Percentiles rank a stretch among this genome's conserved stretches.
These are phyloP conservation scores for Guadua angustifolia DNA, from an alignment of 176 grass and related monocot species.

Conservation along the genomic window DNA sequence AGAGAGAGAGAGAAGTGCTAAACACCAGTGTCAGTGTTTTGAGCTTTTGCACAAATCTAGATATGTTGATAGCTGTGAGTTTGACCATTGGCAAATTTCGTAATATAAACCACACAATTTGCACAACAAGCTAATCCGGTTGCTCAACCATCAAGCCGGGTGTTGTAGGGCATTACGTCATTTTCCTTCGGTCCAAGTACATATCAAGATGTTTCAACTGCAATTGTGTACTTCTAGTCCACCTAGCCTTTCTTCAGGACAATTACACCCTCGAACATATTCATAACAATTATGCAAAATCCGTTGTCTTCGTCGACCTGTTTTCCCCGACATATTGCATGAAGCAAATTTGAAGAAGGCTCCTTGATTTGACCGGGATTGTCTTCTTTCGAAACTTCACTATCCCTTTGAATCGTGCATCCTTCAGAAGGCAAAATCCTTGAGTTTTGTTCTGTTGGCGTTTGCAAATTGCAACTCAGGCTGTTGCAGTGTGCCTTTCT, in stretches of 20 bases:
- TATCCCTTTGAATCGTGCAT: neutral
- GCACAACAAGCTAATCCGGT: neutral
- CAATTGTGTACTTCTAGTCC: neutral
- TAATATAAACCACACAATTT: neutral
- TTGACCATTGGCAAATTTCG: neutral
- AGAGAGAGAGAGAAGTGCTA: too few species aligned
- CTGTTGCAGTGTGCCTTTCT: neutral
- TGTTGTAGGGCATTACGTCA: neutral
- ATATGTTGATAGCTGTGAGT: neutral
- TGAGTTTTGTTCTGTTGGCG: neutral
- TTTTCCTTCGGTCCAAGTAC: slow-evolving; percentile 9
- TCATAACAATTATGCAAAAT: slow-evolving; percentile 37
- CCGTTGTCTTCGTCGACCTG: slow-evolving; percentile 1
- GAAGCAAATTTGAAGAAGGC: slow-evolving; percentile 48
- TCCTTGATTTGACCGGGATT: slow-evolving; percentile 33
- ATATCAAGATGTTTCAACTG: neutral
- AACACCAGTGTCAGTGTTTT: neutral
- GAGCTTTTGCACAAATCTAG: neutral
- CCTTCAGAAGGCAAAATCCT: slow-evolving; percentile 4
- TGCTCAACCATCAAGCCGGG: neutral
- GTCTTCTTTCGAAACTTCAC: neutral
- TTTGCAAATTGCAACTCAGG: neutral
- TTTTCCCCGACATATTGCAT: neutral
- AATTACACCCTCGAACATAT: slow-evolving; percentile 18
- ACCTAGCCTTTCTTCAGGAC: neutral